Evolutionary conservation across 73 alveolate species (phyloP).

Genomic region (Durusdinium trenchii): DNA sequence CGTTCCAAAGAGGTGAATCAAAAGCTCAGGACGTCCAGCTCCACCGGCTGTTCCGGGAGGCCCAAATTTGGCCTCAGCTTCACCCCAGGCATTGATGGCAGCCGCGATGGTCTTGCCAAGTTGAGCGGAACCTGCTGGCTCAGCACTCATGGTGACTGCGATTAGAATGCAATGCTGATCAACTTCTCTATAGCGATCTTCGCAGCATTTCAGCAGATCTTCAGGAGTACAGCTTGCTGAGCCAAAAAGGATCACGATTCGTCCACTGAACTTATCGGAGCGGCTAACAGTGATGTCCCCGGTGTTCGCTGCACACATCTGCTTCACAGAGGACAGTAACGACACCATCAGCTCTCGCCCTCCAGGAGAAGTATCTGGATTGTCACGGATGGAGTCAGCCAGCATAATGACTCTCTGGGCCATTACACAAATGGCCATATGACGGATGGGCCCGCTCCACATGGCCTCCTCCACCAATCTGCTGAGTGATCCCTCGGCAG

Average conservation of each 20-base stretch:
- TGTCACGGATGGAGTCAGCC: constrained; percentile 35
- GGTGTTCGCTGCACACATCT: constrained; percentile 93
- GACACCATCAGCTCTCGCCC: constrained; percentile 76
- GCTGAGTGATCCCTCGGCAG: constrained; percentile 62
- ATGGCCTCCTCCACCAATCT: constrained; percentile 80
- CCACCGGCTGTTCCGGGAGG: constrained; percentile 95
- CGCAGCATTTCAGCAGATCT: constrained; percentile 13
- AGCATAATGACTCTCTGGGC: constrained; percentile 84
- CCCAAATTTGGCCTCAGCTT: constrained; percentile 75
- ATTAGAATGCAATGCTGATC: constrained; percentile 75
- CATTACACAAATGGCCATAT: constrained; percentile 88
- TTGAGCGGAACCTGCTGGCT: constrained; percentile 92
- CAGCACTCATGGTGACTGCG: constrained; percentile 90
- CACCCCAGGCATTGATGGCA: constrained; percentile 88
- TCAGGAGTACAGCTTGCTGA: constrained; percentile 83
- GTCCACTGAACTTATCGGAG: constrained; percentile 72
- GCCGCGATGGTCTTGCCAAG: constrained; percentile 87
- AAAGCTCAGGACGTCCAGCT: constrained; percentile 81
- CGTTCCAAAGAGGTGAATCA: constrained; percentile 83
- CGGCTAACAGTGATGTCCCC: constrained; percentile 24
- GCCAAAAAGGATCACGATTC: constrained; percentile 63
- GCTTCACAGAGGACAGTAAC: constrained; percentile 74
- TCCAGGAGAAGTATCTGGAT: constrained; percentile 58
- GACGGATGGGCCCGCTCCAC: constrained; percentile 95
- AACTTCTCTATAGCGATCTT: constrained; percentile 27